Percentiles rank a stretch among this genome's conserved stretches.
Conservation (phyloP, 208 protist genomes). For the Strigomonas culicis region DNA sequence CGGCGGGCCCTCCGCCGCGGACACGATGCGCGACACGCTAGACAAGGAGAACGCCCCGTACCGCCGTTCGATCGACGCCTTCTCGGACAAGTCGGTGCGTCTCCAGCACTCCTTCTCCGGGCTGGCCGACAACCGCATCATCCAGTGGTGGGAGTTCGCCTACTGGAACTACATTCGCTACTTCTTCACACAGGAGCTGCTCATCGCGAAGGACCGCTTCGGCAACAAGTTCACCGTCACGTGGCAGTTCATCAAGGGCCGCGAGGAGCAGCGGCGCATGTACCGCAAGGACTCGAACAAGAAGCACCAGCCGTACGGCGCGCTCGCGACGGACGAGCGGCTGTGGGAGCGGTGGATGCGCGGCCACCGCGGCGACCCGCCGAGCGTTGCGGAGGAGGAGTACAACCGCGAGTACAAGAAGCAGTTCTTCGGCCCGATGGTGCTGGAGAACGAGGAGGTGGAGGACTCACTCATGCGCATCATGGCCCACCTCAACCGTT, state of each 20-base stretch:
- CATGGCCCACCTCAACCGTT: slow-evolving; percentile 86
- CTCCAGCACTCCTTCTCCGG: slow-evolving; percentile 86
- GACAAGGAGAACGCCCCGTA: slow-evolving; percentile 54
- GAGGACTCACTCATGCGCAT: slow-evolving; percentile 86
- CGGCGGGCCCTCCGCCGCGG: slow-evolving; percentile 41
- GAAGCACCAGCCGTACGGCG: slow-evolving; percentile 80
- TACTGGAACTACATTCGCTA: slow-evolving; percentile 91
- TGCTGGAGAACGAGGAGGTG: slow-evolving; percentile 87
- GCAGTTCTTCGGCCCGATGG: slow-evolving; percentile 80
- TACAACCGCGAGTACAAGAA: slow-evolving; percentile 81
- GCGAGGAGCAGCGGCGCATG: slow-evolving; percentile 86
- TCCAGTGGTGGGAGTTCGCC: slow-evolving; percentile 77
- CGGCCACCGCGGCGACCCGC: slow-evolving; percentile 78
- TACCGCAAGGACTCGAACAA: slow-evolving; percentile 86
- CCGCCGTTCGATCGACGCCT: slow-evolving; percentile 76
- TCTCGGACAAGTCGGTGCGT: slow-evolving; percentile 77
- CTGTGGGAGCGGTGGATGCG: slow-evolving; percentile 90
- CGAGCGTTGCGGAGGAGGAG: slow-evolving; percentile 79
- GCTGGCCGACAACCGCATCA: slow-evolving; percentile 79
- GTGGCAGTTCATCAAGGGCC: slow-evolving; percentile 77
- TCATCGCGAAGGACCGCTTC: slow-evolving; percentile 89
- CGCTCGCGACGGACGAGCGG: slow-evolving; percentile 78
- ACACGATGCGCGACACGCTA: slow-evolving; percentile 44
- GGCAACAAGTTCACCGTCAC: slow-evolving; percentile 89
- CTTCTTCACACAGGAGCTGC: slow-evolving; percentile 85